A percentile compares a stretch with the other conserved stretches of the same genome.
Evolutionary conservation across 768 basidiomycete species (phyloP).

Genomic region (Rhodotorula kratochvilovae): DNA sequence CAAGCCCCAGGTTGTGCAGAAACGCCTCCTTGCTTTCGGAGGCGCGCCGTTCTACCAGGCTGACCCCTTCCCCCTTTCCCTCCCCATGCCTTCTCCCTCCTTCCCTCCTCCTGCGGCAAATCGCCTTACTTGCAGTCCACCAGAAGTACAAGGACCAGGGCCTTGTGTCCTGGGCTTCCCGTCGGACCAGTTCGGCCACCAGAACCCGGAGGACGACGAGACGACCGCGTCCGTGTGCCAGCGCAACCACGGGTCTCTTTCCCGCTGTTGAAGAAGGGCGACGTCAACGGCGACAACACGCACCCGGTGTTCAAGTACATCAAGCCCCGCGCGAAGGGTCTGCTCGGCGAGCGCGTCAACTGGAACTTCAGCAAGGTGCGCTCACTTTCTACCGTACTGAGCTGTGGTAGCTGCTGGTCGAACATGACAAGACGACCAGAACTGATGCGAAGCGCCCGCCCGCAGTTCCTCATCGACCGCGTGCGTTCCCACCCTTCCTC

Average conservation of each 20-base stretch:
- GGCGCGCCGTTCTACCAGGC: no score
- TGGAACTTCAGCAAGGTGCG: conserved; percentile 64
- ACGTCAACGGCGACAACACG: conserved; percentile 80
- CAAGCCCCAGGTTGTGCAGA: no score
- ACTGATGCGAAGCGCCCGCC: no score
- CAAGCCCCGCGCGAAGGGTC: conserved; percentile 70
- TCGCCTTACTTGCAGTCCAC: no score
- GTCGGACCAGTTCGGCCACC: conserved; percentile 82
- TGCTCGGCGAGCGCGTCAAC: conserved; percentile 62
- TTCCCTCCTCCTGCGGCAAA: no score
- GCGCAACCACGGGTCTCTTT: conserved; percentile 84
- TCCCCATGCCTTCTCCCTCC: background rate
- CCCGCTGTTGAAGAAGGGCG: conserved; percentile 79
- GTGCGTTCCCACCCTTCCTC: background rate
- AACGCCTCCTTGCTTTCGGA: background rate
- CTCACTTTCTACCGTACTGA: no score
- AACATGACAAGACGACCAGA: no score
- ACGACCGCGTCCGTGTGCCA: conserved; percentile 56
- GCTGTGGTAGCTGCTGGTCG: no score
- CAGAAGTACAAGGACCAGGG: conserved; percentile 73
- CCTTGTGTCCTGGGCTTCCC: conserved; percentile 85
- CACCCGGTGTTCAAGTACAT: conserved; percentile 82
- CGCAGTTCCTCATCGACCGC: background rate
- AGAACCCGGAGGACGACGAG: conserved; percentile 27
- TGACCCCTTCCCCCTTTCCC: background rate